These are phyloP conservation scores for Suillus plorans DNA, from an alignment of 768 basidiomycete genomes.

Conservation along the genomic window DNA sequence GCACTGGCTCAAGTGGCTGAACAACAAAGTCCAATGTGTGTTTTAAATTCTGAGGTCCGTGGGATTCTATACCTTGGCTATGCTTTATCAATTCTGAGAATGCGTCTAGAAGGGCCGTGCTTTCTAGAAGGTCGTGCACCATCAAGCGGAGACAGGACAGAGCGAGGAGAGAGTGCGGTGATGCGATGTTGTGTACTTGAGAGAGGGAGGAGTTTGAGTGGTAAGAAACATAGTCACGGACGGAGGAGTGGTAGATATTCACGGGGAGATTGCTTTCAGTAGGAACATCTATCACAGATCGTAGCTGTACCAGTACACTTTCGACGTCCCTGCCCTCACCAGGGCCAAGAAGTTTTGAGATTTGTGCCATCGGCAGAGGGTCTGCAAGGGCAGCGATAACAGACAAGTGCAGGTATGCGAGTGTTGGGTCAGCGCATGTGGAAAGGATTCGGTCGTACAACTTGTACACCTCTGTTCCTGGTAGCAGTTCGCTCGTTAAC, in stretches of 20 bases:
- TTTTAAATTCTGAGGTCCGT: neutral
- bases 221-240: neutral
- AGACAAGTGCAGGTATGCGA: neutral
- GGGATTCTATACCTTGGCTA: neutral
- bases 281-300: neutral
- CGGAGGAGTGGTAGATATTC: neutral
- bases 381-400: neutral
- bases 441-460: neutral
- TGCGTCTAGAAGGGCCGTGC: neutral
- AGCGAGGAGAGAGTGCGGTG: neutral
- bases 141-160: neutral
- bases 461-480: neutral
- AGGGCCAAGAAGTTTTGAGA: neutral
- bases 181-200: neutral
- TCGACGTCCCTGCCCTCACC: neutral
- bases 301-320: neutral
- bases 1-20: neutral
- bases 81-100: neutral
- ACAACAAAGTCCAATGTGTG: neutral
- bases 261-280: neutral
- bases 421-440: neutral
- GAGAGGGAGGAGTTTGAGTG: neutral
- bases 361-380: neutral
- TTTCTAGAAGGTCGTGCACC: neutral
- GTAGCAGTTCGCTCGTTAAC: neutral